Evolutionary conservation across 148 eudicot genomes (phyloP), one percentile per base, ranked within the genome.

Genomic region (Chenopodium album): DNA sequence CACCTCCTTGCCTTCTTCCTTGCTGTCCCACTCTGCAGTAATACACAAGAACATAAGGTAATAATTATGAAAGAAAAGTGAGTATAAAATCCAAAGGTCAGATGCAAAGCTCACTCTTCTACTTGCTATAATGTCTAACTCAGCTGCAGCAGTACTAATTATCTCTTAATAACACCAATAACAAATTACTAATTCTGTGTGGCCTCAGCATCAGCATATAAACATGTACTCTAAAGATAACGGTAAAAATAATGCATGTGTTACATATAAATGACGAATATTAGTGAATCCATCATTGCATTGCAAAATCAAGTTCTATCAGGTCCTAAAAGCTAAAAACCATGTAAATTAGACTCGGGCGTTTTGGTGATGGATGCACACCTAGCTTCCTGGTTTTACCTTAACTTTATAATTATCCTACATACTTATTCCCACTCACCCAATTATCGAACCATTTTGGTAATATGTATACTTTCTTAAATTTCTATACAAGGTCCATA

Each of bases 1-100:
- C 79, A 90, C 90, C 82, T 90, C 98, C 84, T 88, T 92, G n/a
- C 92, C 94, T 82, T 92, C 94, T 86, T 90, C 94, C 84, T 86
- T 90, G 76, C 81, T 87, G 54, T 91, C 92, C 92, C 94, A 94
- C 87, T 94, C 98, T 92, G 87, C 73, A 59, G 68, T n/a, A 22
- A 47, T n/a, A 47, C 59, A 60, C n/a, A 75, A 41, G 7, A 41
- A 41, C 6, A 41, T 41, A 41, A 41, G 44, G 26, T 3, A 41
- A 41, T 6, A 74, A 52, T 28, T 26, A 63, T 23, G 9, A 74
- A 22, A 52, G 28, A 28, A 4, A 13, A 28, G 20, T n/a, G 29
- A 26, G 44, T 0, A 59, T 73, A 22, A 22, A 7, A 62, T 62
- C 9, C 66, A 62, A 28, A 41, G 44, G 44, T 41, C 19, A 31